Evolutionary conservation across 1,284 basidiomycete genomes (phyloP).

Genomic region (Melampsora larici-populina): DNA sequence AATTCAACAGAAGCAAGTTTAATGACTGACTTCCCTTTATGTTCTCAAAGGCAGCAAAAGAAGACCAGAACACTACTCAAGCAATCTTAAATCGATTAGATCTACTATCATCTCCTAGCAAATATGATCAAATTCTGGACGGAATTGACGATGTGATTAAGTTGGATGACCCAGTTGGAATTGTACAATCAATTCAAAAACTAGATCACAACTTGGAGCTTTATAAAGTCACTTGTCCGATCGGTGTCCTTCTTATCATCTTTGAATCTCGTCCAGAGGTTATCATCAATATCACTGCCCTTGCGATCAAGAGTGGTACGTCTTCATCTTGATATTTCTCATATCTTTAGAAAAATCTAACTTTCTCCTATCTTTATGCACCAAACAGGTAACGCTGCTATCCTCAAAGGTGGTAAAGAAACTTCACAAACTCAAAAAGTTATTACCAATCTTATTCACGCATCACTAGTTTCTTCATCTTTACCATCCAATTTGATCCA

Average conservation of each 20-base stretch:
- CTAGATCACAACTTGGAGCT: conserved; percentile 82
- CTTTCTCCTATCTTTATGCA: conserved; percentile 16
- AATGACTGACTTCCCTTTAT: too few species aligned
- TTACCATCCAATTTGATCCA: conserved; percentile 82
- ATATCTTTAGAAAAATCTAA: conserved; percentile 4
- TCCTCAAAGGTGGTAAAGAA: conserved; percentile 95
- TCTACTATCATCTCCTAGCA: conserved; percentile 70
- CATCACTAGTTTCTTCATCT: conserved; percentile 67
- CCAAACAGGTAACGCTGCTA: conserved; percentile 77
- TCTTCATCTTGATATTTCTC: conserved; percentile 36
- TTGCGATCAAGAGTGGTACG: conserved; percentile 93
- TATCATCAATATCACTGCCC: conserved; percentile 90
- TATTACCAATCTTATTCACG: conserved; percentile 73
- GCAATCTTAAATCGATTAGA: conserved; percentile 83
- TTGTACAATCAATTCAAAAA: conserved; percentile 79
- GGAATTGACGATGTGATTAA: conserved; percentile 81
- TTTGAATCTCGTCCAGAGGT: conserved; percentile 98
- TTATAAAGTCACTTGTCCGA: conserved; percentile 91
- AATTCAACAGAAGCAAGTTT: too few species aligned
- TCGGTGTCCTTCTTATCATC: conserved; percentile 92
- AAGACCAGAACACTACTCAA: conserved; percentile 59
- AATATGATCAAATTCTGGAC: conserved; percentile 90
- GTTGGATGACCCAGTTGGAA: conserved; percentile 80
- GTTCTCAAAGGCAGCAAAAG: too few species aligned
- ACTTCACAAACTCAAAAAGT: conserved; percentile 72